Base-by-base conservation (phyloP, 2,329 filamentous ascomycete species). In the Phyllosticta paracitricarpa region DNA sequence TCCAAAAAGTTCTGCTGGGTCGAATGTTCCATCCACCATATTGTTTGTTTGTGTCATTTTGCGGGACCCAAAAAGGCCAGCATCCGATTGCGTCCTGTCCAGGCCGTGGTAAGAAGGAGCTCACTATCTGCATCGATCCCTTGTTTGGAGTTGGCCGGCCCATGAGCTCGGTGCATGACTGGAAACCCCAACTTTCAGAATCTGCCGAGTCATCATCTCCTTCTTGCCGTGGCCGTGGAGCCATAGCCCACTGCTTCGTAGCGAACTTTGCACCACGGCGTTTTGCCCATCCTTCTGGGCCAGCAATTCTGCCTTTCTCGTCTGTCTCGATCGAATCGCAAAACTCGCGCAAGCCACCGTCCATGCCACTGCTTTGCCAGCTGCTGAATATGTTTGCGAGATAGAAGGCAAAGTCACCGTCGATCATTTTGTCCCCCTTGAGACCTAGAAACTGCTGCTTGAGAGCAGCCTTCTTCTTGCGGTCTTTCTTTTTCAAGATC, bases 151-250 rank as follows among this genome's bases (percentile, higher is more conserved):
- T 73, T 66, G 80, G 78, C 66, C 77, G 79, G 68, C 73, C 82
- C 9, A 80, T 81, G 76, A 76, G 81, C 66, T 82, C 74, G 2
- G 76, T 79, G 68, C 81, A 83, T 66, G 77, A 79, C 65, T 82
- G 79, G 78, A 79, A 82, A 0, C 70, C 75, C 78, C 78, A 81
- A 57, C 70, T 68, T 22, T 22, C 19, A 22, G 19, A 22, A 22
- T 22, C 19, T 22, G 19, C 19, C 19, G 19, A 22, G 19, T 22
- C 19, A 22, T 22, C 19, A 22, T 22, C 19, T 22, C 19, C 19
- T 22, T 22, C 19, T 22, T 22, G 19, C 19, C 19, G 19, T 22
- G 19, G 19, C 19, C 19, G 19, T 22, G 19, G 19, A 22, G 19
- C 19, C 19, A 68, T 66, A 4, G 76, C 74, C 69, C 77, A 79